phyloP scores from a whole-genome alignment of 306 rosid species.

The Rosa persica region DNA sequence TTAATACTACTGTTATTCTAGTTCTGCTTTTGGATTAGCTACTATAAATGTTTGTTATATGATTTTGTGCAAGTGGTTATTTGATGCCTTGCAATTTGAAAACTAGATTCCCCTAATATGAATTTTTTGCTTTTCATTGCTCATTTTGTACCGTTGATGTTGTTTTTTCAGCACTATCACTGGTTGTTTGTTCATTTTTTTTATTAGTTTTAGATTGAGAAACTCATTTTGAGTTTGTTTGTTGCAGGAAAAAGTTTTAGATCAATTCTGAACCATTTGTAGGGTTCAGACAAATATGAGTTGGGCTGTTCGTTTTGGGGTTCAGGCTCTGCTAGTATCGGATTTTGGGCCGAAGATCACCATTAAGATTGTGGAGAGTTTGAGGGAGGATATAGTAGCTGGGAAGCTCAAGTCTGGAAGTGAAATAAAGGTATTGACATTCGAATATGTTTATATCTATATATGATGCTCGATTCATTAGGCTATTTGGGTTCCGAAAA shows the following conservation, averaged over 20 bases:
- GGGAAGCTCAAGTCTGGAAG: constrained; percentile 93
- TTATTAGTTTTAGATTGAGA: too few species aligned
- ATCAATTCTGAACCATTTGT: too few species aligned
- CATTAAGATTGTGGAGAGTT: constrained; percentile 76
- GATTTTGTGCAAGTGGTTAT: background rate
- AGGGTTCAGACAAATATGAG: too few species aligned
- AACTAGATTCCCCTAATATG: background rate
- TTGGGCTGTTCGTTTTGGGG: too few species aligned
- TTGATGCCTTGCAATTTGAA: background rate
- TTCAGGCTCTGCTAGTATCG: constrained; percentile 84
- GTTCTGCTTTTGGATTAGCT: background rate
- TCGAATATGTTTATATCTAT: background rate
- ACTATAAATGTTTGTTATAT: background rate
- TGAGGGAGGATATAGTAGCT: constrained; percentile 75
- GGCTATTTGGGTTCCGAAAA: background rate
- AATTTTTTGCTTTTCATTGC: background rate
- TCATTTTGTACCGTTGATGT: background rate
- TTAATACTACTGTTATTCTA: too few species aligned
- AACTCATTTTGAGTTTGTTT: too few species aligned
- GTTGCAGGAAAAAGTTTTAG: too few species aligned
- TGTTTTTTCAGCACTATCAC: background rate
- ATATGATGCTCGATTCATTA: background rate
- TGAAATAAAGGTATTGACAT: constrained; percentile 70
- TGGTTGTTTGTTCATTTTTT: too few species aligned
- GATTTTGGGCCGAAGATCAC: constrained; percentile 93